phyloP scores from a whole-genome alignment of 768 basidiomycete genomes.

The Xerocomus brunneocitrinus region DNA sequence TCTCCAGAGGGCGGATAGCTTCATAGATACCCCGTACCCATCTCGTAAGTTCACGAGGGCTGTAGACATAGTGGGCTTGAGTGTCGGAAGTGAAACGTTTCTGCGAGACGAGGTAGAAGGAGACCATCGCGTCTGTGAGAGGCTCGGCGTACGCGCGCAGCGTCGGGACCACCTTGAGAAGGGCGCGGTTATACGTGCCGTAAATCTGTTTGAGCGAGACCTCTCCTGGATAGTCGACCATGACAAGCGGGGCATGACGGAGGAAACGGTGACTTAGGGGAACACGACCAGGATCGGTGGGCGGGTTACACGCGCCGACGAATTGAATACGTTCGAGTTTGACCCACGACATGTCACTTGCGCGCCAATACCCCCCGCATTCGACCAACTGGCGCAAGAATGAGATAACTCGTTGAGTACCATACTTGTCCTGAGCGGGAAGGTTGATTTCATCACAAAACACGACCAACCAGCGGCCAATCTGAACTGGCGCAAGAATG shows the following conservation, averaged over 20 bases:
- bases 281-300: constrained; percentile 98
- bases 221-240: constrained; percentile 99
- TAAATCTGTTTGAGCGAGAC: constrained; percentile 97
- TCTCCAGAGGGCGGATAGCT: constrained; percentile 90
- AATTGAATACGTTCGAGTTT: constrained; percentile 98
- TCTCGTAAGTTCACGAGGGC: constrained; percentile 95
- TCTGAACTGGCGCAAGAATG: constrained; percentile 87
- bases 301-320: constrained; percentile 98
- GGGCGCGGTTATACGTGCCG: constrained; percentile 93
- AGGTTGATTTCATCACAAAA: constrained; percentile 99
- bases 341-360: constrained; percentile 95
- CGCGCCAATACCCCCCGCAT: constrained; percentile 90
- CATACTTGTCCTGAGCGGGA: constrained; percentile 95
- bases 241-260: constrained; percentile 93
- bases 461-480: constrained; percentile 98
- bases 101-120: constrained; percentile 92
- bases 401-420: constrained; percentile 97
- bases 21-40: constrained; percentile 98
- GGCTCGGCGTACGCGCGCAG: constrained; percentile 90
- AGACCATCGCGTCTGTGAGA: constrained; percentile 96
- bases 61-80: constrained; percentile 99
- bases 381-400: constrained; percentile 98
- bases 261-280: constrained; percentile 96
- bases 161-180: constrained; percentile 93
- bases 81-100: constrained; percentile 90